Evolutionary conservation across 1,284 basidiomycete genomes (phyloP), one percentile per base, ranked within the genome.

Genomic region (Paramarasmius palmivorus): DNA sequence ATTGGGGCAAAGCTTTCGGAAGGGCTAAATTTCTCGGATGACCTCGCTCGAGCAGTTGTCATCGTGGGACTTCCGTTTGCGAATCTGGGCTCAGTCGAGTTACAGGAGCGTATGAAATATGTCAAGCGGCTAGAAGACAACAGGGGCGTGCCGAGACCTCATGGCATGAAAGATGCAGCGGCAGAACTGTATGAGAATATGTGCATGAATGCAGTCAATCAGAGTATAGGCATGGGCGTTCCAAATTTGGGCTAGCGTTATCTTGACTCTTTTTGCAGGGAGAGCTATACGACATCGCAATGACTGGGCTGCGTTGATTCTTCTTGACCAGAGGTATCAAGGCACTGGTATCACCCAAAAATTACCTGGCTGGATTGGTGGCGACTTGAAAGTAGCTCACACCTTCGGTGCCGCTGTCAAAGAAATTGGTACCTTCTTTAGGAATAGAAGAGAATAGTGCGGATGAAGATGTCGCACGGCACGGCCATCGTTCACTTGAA

Each of bases 141-240:
- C 52, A 60, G 62, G 15, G 66, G 62, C 3, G 51, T 62, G 10
- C 65, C 64, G 38, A 72, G 68, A 53, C 65, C 61, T 23, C 61
- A 65, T 1, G 78, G 81, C 7, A 72, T 77, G 53, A 84, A 83
- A 59, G 85, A 93, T 61, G 91, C 94, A 3, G 90, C 86, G 2
- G 82, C 83, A 23, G 90, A 94, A 68, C 73, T 96, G 44, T 96
- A 96, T 69, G 88, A 91, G 73, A 95, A 95, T 67, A 82, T 95
- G 76, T 97, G 94, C 65, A 97, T 98, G 93, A 92, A 93, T 60
- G 83, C 95, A 0, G 95, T 98, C 39, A 99, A 99, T 71, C 96
- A 99, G 68, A 94, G 92, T 53, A 98, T 99, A 57, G 95, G 95
- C 88, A 57, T 52, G 83, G 65, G 3, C n/a, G 35, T 34, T 45